A percentile compares a stretch with the other conserved stretches of the same genome.
Conservation (phyloP, 129 eudicot genomes). For the Escallonia herrerae region DNA sequence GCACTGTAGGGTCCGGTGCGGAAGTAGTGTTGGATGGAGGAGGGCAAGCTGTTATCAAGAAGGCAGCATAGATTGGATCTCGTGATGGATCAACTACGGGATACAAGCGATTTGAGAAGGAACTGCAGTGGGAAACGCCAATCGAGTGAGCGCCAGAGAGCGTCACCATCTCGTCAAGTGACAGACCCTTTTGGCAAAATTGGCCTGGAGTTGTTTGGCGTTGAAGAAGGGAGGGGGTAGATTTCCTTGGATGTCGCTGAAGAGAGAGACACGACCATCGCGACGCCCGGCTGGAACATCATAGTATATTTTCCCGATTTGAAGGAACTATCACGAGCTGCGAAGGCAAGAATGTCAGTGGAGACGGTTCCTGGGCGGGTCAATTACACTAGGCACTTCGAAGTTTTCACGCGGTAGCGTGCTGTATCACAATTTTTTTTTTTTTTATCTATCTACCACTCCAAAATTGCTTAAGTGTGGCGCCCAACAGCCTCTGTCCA, state of each 20-base stretch:
- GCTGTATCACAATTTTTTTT: no score
- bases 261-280: conserved; percentile 14
- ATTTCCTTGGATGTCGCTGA: background rate
- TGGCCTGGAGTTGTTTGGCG: conserved; percentile 5
- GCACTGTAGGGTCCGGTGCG: conserved; percentile 1
- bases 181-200: conserved; percentile 17
- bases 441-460: no score
- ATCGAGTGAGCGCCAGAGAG: conserved; percentile 29
- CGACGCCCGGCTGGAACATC: conserved; percentile 24
- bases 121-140: conserved; percentile 14
- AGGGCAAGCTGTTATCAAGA: conserved; percentile 14
- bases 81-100: conserved; percentile 16
- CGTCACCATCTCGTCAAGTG: conserved; percentile 19
- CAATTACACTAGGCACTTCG: no score
- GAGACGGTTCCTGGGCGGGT: conserved; percentile 34
- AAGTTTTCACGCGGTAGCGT: no score
- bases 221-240: conserved; percentile 16
- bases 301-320: conserved; percentile 7
- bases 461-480: no score
- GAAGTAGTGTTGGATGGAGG: background rate
- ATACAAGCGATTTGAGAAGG: conserved; percentile 24
- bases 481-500: no score
- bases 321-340: conserved; percentile 30
- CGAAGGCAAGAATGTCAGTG: conserved; percentile 26
- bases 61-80: conserved; percentile 13